A percentile compares a stretch with the other conserved stretches of the same genome.
Conservation (phyloP, 371 early-diverging fungal species). For the Mortierella sp. region DNA sequence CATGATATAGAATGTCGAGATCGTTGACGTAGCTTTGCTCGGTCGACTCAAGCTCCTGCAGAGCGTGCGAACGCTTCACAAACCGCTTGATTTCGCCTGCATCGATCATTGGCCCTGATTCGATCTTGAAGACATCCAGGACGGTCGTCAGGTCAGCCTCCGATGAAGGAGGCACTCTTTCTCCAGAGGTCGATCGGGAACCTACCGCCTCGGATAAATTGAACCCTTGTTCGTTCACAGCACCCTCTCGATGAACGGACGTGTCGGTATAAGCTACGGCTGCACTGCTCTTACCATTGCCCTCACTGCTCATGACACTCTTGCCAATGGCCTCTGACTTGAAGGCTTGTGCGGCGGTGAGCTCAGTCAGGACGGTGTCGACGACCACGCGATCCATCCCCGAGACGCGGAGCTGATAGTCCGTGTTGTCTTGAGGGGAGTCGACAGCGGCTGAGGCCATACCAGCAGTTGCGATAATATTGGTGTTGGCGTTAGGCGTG, state of each 20-base stretch:
- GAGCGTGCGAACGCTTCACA: conserved; percentile 44
- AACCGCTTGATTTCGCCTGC: conserved; percentile 41
- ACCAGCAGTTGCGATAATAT: not conserved
- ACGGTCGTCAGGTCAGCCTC: not conserved
- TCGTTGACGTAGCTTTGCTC: conserved; percentile 50
- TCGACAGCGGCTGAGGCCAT: not conserved
- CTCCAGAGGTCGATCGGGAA: not conserved
- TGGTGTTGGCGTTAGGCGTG: not conserved
- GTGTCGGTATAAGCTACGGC: too few relatives aligned
- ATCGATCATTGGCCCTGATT: conserved; percentile 20
- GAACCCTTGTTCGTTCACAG: not conserved
- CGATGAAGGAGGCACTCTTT: not conserved
- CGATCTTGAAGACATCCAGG: conserved; percentile 17
- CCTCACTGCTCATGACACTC: too few relatives aligned
- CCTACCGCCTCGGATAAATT: not conserved
- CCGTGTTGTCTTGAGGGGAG: conserved; percentile 6
- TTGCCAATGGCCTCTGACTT: not conserved
- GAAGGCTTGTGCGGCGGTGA: not conserved
- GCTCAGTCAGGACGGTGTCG: conserved; percentile 8
- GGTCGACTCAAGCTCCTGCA: conserved; percentile 40
- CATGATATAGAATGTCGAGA: conserved; percentile 37
- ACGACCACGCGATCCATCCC: conserved; percentile 8
- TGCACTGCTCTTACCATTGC: too few relatives aligned
- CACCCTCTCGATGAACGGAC: not conserved
- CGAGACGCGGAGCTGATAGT: conserved; percentile 23